Base-by-base conservation (phyloP, 208 protist genomes). In the Angomonas deanei region DNA sequence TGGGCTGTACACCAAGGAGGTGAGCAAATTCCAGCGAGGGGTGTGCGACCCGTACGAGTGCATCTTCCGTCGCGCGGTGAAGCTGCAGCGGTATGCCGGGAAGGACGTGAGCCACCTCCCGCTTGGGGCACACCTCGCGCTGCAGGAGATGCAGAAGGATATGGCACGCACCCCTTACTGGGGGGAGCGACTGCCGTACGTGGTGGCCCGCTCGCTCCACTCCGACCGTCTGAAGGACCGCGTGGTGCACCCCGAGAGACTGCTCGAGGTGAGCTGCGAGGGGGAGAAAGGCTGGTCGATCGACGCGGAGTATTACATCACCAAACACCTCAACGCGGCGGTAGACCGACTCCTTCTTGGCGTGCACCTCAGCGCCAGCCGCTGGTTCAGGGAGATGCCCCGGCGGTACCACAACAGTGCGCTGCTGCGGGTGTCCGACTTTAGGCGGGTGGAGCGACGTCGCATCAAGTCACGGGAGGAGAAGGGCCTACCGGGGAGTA, bases 321-420 rank as follows among this genome's bases (percentile, higher is more conserved):
- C 64, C 8, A 73, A 71, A 3, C 78, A 93, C 71, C 70, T 93
- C 49, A 87, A 88, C 70, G 71, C 82, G 39, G 67, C 81, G 15
- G 76, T 96, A 10, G 82, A 93, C 57, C 84, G 90, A 36, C 72
- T 96, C 48, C 87, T 96, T 52, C 84, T 81, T 63, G 68, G 85
- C 13, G 69, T 92, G 28, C 79, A 80, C n/a, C 61, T 93, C 26
- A 86, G 75, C 69, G 76, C 80, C 67, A 67, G 67, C 26, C 57
- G 49, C 32, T 90, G 82, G 80, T 89, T 81, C 55, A 59, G 59
- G 19, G 38, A 65, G 28, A 84, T 92, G 78, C 79, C 83, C 30
- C 76, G 76, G 2, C 72, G 73, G 0, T 70, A 79, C 33, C 61
- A 68, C 28, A 50, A 56, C 36, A 52, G 64, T 50, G 58, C 34